Evolutionary conservation across 768 basidiomycete genomes (phyloP), one percentile per base, ranked within the genome.

Genomic region (Neoboletus subvelutipes): DNA sequence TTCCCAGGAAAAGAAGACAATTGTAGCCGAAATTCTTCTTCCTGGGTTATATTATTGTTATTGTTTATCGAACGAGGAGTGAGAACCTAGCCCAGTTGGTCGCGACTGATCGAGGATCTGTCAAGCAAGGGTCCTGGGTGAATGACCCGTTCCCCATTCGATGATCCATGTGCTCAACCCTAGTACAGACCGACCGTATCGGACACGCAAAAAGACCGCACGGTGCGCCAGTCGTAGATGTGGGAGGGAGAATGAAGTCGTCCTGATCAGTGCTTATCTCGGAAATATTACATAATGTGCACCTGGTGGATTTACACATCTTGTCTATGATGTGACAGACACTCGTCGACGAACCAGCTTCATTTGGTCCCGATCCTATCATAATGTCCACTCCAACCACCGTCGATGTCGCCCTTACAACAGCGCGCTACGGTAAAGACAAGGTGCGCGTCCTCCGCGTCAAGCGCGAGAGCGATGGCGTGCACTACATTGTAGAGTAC

Each of bases 401-500:
- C 43, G 46, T 33, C 31, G 47, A 67, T 43, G 62, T 56, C 10
- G 51, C 56, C 31, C 80, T 84, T 54, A 68, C 75, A 3, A 64
- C 71, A 20, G 87, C 90, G 1, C 83, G 84, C 26, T 92, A 94
- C 65, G 94, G 94, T 12, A 98, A 98, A 75, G 88, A 92, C 73
- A 86, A 88, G 61, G 83, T 98, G 17, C 83, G 93, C 24, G 88
- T 98, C 42, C 82, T 92, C 61, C 84, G 95, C 31, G 81, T 96
- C 54, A 92, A 95, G 22, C 80, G 93, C 11, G 81, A 84, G 48
- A 82, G 76, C 40, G 55, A 60, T 5, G 74, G 76, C 10, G 79
- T 82, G 74, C 89, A 94, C 64, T 78, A 86, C 34, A 73, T 94
- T 11, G 90, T 88, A 29, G 94, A 96, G 71, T 95, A 95, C 75